Conservation (phyloP, 108 stramenopile genomes). For the Seminavis robusta region DNA sequence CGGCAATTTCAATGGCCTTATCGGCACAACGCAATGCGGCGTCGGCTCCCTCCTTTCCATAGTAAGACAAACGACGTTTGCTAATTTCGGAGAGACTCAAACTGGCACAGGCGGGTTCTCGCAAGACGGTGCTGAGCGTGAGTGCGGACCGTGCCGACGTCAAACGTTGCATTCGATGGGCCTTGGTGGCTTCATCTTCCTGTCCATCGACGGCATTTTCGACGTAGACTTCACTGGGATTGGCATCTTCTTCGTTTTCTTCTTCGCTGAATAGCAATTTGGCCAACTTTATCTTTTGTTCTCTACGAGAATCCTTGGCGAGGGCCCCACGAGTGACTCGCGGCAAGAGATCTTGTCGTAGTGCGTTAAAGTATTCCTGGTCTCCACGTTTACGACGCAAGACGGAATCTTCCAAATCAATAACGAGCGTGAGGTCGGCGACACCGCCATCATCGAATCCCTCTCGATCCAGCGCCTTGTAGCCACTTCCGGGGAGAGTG, state of each 20-base stretch:
- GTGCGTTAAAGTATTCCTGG: constrained; percentile 73
- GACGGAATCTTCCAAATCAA: constrained; percentile 85
- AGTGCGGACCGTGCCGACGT: constrained; percentile 70
- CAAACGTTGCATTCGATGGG: constrained; percentile 61
- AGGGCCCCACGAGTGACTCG: constrained; percentile 69
- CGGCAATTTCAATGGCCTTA: constrained; percentile 84
- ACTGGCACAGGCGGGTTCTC: constrained; percentile 84
- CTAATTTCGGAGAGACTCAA: constrained; percentile 85
- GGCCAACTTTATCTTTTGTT: constrained; percentile 85
- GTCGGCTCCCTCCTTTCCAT: constrained; percentile 76
- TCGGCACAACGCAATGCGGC: constrained; percentile 82
- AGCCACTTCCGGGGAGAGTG: constrained; percentile 72
- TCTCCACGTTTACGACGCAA: constrained; percentile 82
- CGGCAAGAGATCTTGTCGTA: constrained; percentile 80
- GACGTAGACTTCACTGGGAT: constrained; percentile 79
- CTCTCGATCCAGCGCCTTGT: constrained; percentile 77
- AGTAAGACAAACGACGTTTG: constrained; percentile 70
- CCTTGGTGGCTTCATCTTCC: constrained; percentile 60
- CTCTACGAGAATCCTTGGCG: constrained; percentile 70
- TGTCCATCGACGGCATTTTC: constrained; percentile 48
- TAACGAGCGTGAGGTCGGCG: constrained; percentile 82
- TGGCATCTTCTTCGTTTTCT: constrained; percentile 73
- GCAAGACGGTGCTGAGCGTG: constrained; percentile 65
- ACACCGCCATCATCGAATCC: constrained; percentile 91
- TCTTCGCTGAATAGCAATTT: constrained; percentile 86